Conservation (phyloP, 1,139 yeast genomes). For the Kodamaea sp. region DNA sequence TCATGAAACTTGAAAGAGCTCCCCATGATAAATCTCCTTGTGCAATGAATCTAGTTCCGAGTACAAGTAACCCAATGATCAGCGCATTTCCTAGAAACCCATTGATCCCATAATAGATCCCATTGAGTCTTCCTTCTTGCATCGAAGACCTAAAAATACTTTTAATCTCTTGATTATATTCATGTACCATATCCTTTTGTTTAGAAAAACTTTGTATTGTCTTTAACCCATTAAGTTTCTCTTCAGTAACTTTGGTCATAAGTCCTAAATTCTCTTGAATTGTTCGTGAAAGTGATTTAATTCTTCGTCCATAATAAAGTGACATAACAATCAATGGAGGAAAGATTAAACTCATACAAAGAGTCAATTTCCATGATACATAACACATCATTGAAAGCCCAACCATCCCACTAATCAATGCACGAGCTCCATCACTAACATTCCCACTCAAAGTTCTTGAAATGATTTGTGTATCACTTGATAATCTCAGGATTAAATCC, state of each 20-base stretch:
- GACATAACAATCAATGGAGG: conserved; percentile 83
- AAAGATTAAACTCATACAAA: conserved; percentile 69
- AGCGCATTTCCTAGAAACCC: conserved; percentile 80
- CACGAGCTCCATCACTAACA: conserved; percentile 85
- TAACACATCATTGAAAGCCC: conserved; percentile 85
- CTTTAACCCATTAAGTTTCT: conserved; percentile 78
- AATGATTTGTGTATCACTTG: conserved; percentile 88
- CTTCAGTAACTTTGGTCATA: conserved; percentile 87
- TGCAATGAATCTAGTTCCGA: conserved; percentile 78
- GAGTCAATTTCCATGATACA: conserved; percentile 76
- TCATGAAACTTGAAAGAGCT: conserved; percentile 86
- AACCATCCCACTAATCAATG: conserved; percentile 72
- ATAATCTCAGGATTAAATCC: conserved; percentile 81
- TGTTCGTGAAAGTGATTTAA: conserved; percentile 68
- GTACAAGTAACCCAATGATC: conserved; percentile 67
- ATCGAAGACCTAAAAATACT: conserved; percentile 71
- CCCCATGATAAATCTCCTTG: conserved; percentile 75
- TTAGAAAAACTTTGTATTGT: conserved; percentile 91
- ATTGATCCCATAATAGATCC: conserved; percentile 73
- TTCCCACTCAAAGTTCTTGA: conserved; percentile 85
- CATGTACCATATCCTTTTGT: conserved; percentile 52
- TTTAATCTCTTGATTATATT: conserved; percentile 62
- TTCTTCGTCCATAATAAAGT: conserved; percentile 72
- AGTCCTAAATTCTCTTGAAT: conserved; percentile 86
- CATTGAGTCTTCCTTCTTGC: conserved; percentile 75